Base-by-base conservation (phyloP, 805 yeast genomes). In the Candida palmyrensis region DNA sequence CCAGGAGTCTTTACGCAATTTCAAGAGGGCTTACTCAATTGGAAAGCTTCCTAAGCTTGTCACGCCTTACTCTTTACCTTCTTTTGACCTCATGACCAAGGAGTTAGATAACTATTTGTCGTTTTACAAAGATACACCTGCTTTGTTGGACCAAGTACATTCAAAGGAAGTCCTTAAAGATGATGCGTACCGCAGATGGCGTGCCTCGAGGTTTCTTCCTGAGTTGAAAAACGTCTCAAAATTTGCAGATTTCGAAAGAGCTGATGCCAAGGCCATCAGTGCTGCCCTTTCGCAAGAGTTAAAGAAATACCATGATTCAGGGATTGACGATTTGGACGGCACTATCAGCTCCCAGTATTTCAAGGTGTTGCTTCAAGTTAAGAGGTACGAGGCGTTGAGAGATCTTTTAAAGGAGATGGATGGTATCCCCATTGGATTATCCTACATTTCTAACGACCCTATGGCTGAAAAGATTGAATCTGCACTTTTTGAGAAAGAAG, bases 1-100 rank as follows among this genome's bases (percentile, higher is more conserved):
- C 8, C 61, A 57, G 34, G 35, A 55, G 10, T 43, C 11, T 21
- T 21, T 21, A 21, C 23, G 23, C 10, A 21, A 21, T 21, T 21
- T 21, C 9, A 11, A 21, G 10, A 21, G 11, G 9, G 11, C 23
- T 9, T 9, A 21, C 11, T 9, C 23, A 9, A 21, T 21, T 21
- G 9, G 9, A 21, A 11, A 11, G 10, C 9, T 21, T 11, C 9
- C 9, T 21, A 21, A 21, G 11, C 11, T 21, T 9, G 9, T 21
- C 11, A 21, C 23, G 11, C 23, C 9, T 9, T 21, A 21, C 23
- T 21, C 23, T 9, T 21, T 21, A 21, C n/a, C n/a, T n/a, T n/a
- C n/a, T n/a, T n/a, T n/a, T n/a, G n/a, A n/a, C n/a, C n/a, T n/a
- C n/a, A n/a, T n/a, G n/a, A 16, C 21, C 6, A 16, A 28, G 6